A percentile compares a stretch with the other conserved stretches of the same genome.
Evolutionary conservation across 2,329 filamentous ascomycete species (phyloP).

Genomic region (Berkeleyomyces basicola): DNA sequence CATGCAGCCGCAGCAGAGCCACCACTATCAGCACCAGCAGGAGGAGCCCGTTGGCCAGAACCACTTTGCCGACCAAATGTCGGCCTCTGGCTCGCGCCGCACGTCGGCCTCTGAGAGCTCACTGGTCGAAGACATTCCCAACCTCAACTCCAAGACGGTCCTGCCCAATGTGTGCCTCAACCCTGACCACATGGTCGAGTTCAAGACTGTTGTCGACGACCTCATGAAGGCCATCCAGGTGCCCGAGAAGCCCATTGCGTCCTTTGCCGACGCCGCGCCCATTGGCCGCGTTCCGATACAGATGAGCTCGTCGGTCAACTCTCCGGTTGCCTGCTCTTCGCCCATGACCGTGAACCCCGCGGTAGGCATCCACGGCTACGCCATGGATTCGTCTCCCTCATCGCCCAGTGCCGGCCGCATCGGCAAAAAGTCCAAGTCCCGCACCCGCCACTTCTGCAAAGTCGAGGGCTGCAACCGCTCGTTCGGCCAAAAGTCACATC

Average conservation of each 20-base stretch:
- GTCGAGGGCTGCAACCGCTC: constrained; percentile 60
- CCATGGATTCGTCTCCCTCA: not conserved
- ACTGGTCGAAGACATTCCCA: constrained; percentile 11
- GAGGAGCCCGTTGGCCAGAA: constrained; percentile 19
- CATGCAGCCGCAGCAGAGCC: not conserved
- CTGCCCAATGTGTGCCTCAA: constrained; percentile 30
- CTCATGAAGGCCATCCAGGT: constrained; percentile 75
- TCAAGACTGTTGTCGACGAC: constrained; percentile 70
- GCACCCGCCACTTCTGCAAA: constrained; percentile 41
- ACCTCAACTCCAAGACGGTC: constrained; percentile 24
- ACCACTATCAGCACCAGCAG: not conserved
- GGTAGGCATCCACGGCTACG: not conserved
- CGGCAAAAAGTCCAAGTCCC: not conserved
- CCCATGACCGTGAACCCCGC: not conserved
- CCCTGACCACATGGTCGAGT: constrained; percentile 38
- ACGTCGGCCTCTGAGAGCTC: constrained; percentile 22
- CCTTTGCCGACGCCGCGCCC: not conserved
- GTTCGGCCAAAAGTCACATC: constrained; percentile 83
- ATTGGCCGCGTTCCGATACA: constrained; percentile 3
- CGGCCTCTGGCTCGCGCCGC: constrained; percentile 17
- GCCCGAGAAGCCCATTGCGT: constrained; percentile 24
- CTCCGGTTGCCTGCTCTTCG: not conserved
- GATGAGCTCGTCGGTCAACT: not conserved
- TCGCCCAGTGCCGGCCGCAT: not conserved
- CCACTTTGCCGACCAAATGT: not conserved